phyloP scores from a whole-genome alignment of 139 green algal species.

The Ostreobium quekettii region DNA sequence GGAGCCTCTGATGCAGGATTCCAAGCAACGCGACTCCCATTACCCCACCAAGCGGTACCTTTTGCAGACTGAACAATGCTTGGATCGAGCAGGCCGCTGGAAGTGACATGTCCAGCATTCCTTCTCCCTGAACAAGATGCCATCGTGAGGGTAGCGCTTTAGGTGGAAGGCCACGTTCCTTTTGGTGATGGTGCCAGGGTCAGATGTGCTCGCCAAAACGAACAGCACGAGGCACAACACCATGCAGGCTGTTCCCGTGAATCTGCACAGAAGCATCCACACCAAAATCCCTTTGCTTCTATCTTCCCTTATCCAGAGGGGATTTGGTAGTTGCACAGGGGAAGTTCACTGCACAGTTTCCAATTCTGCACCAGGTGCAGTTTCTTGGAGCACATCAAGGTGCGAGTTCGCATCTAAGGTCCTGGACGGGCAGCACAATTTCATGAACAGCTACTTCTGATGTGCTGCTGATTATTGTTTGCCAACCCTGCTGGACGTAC shows the following conservation, averaged over 20 bases:
- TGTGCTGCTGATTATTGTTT: too few species aligned
- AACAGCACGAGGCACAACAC: conserved; percentile 22
- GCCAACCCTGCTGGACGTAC: too few species aligned
- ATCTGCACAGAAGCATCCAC: conserved; percentile 28
- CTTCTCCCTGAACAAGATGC: conserved; percentile 16
- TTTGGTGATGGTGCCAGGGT: conserved; percentile 34
- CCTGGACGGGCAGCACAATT: background rate
- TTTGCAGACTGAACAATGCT: conserved; percentile 51
- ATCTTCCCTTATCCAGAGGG: too few species aligned
- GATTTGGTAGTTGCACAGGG: too few species aligned
- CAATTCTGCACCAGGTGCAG: too few species aligned
- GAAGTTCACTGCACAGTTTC: too few species aligned
- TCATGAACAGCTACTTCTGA: too few species aligned
- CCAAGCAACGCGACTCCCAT: conserved; percentile 1
- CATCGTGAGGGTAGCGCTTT: conserved; percentile 13
- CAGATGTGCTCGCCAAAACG: conserved; percentile 28
- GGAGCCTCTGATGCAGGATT: too few species aligned
- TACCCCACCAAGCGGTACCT: conserved; percentile 19
- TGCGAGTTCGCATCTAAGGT: background rate
- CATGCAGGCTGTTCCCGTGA: conserved; percentile 27
- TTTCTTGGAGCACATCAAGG: too few species aligned
- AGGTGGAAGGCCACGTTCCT: conserved; percentile 17
- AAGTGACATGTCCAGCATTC: conserved; percentile 47
- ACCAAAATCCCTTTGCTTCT: too few species aligned
- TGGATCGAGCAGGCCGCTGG: conserved; percentile 43